A percentile compares a stretch with the other conserved stretches of the same genome.
Evolutionary conservation across 1,139 yeast genomes (phyloP).

Genomic region (Kurtzmaniella quercitrusa): DNA sequence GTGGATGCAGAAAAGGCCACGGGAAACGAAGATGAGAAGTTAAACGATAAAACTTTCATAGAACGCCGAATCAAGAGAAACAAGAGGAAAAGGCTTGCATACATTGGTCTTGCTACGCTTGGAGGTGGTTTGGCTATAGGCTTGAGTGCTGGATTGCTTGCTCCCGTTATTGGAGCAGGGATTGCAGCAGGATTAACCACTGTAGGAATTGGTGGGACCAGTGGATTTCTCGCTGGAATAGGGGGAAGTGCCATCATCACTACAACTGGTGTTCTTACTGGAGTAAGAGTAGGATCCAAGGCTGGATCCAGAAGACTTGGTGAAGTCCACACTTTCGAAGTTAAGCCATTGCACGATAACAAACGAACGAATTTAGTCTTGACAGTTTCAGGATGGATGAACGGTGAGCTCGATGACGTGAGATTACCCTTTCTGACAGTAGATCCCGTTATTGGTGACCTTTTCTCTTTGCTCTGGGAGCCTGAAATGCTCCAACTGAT

Average conservation of each 20-base stretch:
- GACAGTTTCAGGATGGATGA: constrained; percentile 99
- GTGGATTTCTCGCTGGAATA: constrained; percentile 90
- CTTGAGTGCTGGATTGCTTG: constrained; percentile 88
- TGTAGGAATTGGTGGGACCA: constrained; percentile 87
- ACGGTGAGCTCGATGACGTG: constrained; percentile 92
- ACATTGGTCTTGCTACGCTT: constrained; percentile 92
- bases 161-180: constrained; percentile 98
- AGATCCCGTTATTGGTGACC: constrained; percentile 97
- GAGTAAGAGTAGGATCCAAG: constrained; percentile 80
- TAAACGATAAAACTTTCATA: constrained; percentile 71
- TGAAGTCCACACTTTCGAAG: constrained; percentile 89
- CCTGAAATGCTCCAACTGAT: constrained; percentile 95
- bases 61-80: constrained; percentile 65
- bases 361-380: constrained; percentile 81
- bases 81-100: constrained; percentile 66
- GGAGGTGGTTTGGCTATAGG: constrained; percentile 97
- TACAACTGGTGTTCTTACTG: constrained; percentile 85
- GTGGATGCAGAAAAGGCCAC: constrained; percentile 60
- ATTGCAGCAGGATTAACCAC: constrained; percentile 96
- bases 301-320: constrained; percentile 90
- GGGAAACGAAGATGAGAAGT: constrained; percentile 60
- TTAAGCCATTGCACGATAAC: constrained; percentile 87
- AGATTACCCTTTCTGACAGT: constrained; percentile 93
- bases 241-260: constrained; percentile 97
- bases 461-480: constrained; percentile 91